Percentiles rank a stretch among this genome's conserved stretches.
phyloP scores from a whole-genome alignment of 2,329 filamentous ascomycete species.

The Verticillium isaacii region DNA sequence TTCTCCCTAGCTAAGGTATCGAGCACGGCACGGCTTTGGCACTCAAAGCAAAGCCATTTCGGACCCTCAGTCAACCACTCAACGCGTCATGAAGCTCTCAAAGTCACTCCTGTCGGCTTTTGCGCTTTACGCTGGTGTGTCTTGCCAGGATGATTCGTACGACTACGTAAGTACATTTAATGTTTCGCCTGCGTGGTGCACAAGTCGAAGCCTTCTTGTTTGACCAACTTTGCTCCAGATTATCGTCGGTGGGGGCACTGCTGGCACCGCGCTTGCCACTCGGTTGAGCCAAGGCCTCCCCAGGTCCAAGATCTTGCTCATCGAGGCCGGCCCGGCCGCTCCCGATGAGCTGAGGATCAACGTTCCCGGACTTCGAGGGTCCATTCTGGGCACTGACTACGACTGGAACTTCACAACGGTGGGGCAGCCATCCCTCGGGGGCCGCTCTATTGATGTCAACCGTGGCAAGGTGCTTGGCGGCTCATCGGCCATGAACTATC shows the following conservation, averaged over 20 bases:
- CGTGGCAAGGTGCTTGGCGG: conserved; percentile 46
- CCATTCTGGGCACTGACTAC: conserved; percentile 18
- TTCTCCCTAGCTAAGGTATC: too few relatives aligned
- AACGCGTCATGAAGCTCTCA: background rate
- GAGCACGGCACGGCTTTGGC: too few relatives aligned
- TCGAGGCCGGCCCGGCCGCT: conserved; percentile 22
- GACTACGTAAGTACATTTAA: background rate
- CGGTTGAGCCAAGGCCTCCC: conserved; percentile 26
- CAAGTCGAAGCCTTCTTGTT: background rate
- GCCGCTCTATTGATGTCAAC: conserved; percentile 33
- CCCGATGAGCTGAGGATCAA: conserved; percentile 24
- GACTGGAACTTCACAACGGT: conserved; percentile 41
- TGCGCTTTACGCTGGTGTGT: background rate
- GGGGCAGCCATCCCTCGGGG: conserved; percentile 31
- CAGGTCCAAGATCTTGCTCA: conserved; percentile 20
- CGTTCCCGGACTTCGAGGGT: conserved; percentile 24
- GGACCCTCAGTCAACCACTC: too few relatives aligned
- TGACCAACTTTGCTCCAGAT: conserved; percentile 1
- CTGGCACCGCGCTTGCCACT: conserved; percentile 10
- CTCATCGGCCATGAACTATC: conserved; percentile 39
- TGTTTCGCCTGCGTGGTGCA: background rate
- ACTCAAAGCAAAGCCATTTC: too few relatives aligned
- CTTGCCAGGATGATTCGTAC: background rate
- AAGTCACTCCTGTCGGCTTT: background rate
- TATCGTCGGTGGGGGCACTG: conserved; percentile 11